Conservation (phyloP, 1,284 basidiomycete genomes). For the Caloboletus firmus region DNA sequence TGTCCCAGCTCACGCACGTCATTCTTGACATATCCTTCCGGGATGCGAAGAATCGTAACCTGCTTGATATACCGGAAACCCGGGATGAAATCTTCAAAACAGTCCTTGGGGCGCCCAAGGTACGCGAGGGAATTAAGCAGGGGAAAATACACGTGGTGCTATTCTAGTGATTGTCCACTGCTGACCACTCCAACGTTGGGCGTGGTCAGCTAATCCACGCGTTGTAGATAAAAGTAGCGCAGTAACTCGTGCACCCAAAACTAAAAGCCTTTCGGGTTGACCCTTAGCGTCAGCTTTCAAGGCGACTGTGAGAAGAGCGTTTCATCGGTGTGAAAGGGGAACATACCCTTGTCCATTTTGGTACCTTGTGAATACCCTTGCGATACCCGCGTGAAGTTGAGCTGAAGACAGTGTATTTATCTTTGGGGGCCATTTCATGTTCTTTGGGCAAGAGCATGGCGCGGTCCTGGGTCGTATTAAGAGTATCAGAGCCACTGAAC, state of each 20-base stretch:
- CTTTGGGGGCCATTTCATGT: conserved; percentile 81
- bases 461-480: conserved; percentile 44
- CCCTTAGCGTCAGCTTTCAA: conserved; percentile 72
- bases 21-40: conserved; percentile 70
- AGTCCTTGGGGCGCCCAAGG: conserved; percentile 60
- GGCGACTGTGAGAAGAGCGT: conserved; percentile 15
- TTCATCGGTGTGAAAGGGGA: not conserved
- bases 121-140: conserved; percentile 61
- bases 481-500: not conserved
- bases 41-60: conserved; percentile 71
- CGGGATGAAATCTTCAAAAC: conserved; percentile 78
- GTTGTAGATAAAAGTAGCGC: conserved; percentile 19
- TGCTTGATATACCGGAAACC: conserved; percentile 81
- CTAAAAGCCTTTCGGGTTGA: conserved; percentile 90
- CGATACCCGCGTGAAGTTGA: conserved; percentile 74
- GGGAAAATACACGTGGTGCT: conserved; percentile 77
- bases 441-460: conserved; percentile 85
- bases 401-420: conserved; percentile 96
- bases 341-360: conserved; percentile 89
- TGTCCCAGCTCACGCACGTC: conserved; percentile 76
- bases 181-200: not conserved
- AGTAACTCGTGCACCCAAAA: conserved; percentile 50
- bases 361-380: conserved; percentile 95
- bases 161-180: conserved; percentile 45
- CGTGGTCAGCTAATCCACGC: not conserved